Percentiles rank a stretch among this genome's conserved stretches.
Evolutionary conservation across 345 rosid genomes (phyloP).

Genomic region (Acer negundo): DNA sequence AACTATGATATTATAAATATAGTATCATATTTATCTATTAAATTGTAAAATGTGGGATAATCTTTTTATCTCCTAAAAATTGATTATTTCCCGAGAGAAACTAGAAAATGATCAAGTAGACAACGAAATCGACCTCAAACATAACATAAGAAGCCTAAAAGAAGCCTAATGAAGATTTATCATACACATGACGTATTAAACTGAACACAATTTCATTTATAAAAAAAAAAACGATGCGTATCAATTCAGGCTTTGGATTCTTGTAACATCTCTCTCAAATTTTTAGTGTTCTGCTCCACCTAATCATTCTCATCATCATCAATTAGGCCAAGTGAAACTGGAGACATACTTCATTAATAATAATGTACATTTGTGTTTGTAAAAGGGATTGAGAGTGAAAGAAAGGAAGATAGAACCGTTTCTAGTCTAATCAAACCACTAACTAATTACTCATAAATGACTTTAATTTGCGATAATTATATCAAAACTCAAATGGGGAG

Average conservation of each 20-base stretch:
- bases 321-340: background rate
- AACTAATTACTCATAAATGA: background rate
- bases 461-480: slow-evolving; percentile 11
- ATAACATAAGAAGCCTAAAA: too few species aligned
- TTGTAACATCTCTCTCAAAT: slow-evolving; percentile 1
- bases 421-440: background rate
- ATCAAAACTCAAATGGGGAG: background rate
- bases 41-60: too few species aligned
- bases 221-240: too few species aligned
- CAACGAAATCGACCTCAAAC: too few species aligned
- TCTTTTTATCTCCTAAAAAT: too few species aligned
- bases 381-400: background rate
- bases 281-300: background rate
- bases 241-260: background rate
- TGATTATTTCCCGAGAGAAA: too few species aligned
- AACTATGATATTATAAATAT: too few species aligned
- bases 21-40: too few species aligned
- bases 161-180: too few species aligned
- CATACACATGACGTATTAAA: too few species aligned
- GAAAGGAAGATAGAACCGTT: background rate
- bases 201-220: too few species aligned
- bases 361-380: background rate
- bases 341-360: background rate
- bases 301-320: slow-evolving; percentile 3
- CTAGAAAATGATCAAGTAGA: too few species aligned